Evolutionary conservation across 768 basidiomycete genomes (phyloP), one percentile per base, ranked within the genome.

Genomic region (Collybiopsis confluens): DNA sequence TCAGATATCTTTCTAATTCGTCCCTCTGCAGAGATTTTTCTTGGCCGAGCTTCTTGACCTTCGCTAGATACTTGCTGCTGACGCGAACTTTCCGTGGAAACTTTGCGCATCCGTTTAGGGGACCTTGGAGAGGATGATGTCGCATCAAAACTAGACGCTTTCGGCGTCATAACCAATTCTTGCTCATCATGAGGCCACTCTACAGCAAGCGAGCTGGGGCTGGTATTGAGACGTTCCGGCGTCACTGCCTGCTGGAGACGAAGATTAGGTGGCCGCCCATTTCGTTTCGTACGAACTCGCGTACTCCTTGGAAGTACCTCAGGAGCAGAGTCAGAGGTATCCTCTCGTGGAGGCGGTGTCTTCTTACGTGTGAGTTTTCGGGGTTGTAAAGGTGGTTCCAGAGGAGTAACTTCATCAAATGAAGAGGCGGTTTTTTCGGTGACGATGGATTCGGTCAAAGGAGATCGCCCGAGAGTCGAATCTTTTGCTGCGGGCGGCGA

Each of bases 151-250:
- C 61, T 72, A 20, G 71, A 61, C 18, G 79, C 79, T 52, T 70
- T 81, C 2, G 88, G 89, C 4, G 88, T 90, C 41, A 70, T 69
- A 18, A 72, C 69, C 28, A 60, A 61, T 21, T 85, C 83, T 20
- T 70, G 67, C 18, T 73, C 72, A 15, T 83, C 81, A 30, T 67
- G 71, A 3, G 76, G 73, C 74, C 77, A 81, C 42, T 83, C 80
- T 2, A 82, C 81, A 2, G 66, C 71, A 45, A 83, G 66, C 10
- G 70, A 72, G 42, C 76, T 20, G 73, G 64, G 21, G 65, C 63
- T 54, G 70, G 67, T 50, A 76, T 73, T 41, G 57, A 58, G 4
- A 62, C 52, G 36, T 54, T 21, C 30, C 55, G 58, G 27, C 27
- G 21, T 11, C 15, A n/a, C 20, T 23, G 35, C 23, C 63, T 45